Evolutionary conservation across 2,329 filamentous ascomycete genomes (phyloP).

Genomic region (Ophiognomonia clavigignenti-juglandacearum): DNA sequence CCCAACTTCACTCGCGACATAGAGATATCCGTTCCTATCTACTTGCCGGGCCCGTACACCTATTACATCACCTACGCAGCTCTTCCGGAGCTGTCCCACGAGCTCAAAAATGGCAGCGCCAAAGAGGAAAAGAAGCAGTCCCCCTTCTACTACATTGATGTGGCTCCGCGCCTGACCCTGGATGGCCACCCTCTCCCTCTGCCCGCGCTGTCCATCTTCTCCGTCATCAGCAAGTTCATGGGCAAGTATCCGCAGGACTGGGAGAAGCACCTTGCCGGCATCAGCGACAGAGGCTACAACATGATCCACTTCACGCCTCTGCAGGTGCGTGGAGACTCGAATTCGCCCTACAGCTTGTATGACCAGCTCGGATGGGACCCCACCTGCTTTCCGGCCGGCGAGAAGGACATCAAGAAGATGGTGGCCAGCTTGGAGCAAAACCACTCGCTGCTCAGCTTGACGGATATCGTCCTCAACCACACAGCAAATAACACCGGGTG

Average conservation of each 20-base stretch:
- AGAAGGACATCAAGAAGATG: constrained; percentile 73
- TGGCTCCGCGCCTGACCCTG: constrained; percentile 74
- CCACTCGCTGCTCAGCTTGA: constrained; percentile 80
- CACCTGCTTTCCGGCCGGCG: constrained; percentile 75
- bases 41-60: constrained; percentile 79
- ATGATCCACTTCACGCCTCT: constrained; percentile 98
- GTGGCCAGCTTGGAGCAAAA: constrained; percentile 78
- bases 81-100: constrained; percentile 69
- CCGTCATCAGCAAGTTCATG: constrained; percentile 97
- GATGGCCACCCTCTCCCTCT: constrained; percentile 72
- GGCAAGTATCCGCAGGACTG: constrained; percentile 85
- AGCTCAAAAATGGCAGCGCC: constrained; percentile 40
- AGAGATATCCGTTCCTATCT: constrained; percentile 83
- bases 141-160: constrained; percentile 84
- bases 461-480: constrained; percentile 97
- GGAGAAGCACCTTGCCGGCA: constrained; percentile 83
- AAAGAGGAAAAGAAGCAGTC: constrained; percentile 60
- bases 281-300: constrained; percentile 90
- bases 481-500: constrained; percentile 94
- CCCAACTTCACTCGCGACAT: constrained; percentile 92
- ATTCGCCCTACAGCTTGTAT: constrained; percentile 95
- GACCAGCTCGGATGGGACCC: constrained; percentile 88
- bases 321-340: constrained; percentile 81
- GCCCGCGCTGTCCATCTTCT: constrained; percentile 86
- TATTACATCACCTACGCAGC: constrained; percentile 93